phyloP scores from a whole-genome alignment of 2,329 filamentous ascomycete genomes.

The Claviceps sorghi region DNA sequence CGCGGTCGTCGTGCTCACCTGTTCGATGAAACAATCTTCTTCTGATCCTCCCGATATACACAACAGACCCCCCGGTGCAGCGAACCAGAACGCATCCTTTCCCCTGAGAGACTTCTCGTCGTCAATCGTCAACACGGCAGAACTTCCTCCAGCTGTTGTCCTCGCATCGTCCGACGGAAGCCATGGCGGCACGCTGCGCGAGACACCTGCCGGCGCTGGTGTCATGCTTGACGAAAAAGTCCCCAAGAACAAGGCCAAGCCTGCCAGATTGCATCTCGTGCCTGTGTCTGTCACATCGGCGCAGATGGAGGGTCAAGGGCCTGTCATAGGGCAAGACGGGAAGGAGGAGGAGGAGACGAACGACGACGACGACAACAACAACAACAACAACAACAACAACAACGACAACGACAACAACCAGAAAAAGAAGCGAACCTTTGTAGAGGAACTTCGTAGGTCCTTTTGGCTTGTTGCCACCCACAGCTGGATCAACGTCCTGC shows the following conservation, averaged over 20 bases:
- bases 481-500: slow-evolving; percentile 64
- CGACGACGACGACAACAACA: no score
- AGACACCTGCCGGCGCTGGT: slow-evolving; percentile 6
- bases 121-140: neutral
- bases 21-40: slow-evolving; percentile 49
- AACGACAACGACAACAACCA: no score
- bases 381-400: no score
- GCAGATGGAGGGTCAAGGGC: slow-evolving; percentile 39
- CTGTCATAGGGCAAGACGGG: slow-evolving; percentile 33
- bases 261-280: slow-evolving; percentile 9
- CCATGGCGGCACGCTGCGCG: slow-evolving; percentile 10
- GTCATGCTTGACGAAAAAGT: slow-evolving; percentile 5
- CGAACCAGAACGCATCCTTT: neutral
- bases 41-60: slow-evolving; percentile 39
- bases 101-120: slow-evolving; percentile 5
- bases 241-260: slow-evolving; percentile 6
- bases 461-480: slow-evolving; percentile 47
- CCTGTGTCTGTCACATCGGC: slow-evolving; percentile 29
- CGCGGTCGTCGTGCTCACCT: slow-evolving; percentile 14
- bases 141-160: neutral
- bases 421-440: slow-evolving; percentile 26
- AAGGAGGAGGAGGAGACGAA: slow-evolving; percentile 11
- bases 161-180: slow-evolving; percentile 8
- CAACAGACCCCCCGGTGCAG: slow-evolving; percentile 41
- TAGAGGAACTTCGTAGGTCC: slow-evolving; percentile 34